Percentiles rank a stretch among this genome's conserved stretches.
Evolutionary conservation across 345 rosid genomes (phyloP).

Genomic region (Dipteronia sinensis): DNA sequence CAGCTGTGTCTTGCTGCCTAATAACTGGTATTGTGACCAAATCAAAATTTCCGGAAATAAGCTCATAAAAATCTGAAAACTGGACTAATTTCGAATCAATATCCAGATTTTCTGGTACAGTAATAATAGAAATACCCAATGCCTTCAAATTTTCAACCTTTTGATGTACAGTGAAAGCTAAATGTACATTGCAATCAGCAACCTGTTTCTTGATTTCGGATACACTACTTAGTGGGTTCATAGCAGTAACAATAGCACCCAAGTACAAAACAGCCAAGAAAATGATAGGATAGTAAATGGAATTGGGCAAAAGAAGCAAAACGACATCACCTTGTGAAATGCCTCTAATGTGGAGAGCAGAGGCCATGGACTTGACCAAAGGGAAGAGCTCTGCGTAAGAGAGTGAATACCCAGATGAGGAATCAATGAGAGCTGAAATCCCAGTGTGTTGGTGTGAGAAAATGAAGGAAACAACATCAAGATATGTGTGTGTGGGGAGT

Average conservation of each 20-base stretch:
- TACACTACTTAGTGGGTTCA: constrained; percentile 58
- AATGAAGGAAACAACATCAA: constrained; percentile 64
- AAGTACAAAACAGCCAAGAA: constrained; percentile 58
- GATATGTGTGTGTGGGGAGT: constrained; percentile 55
- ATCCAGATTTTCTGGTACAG: constrained; percentile 52
- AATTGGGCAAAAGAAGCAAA: constrained; percentile 68
- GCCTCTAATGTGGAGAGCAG: constrained; percentile 55
- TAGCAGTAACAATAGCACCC: constrained; percentile 69
- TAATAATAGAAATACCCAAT: constrained; percentile 38
- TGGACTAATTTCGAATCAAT: constrained; percentile 22
- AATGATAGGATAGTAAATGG: constrained; percentile 59
- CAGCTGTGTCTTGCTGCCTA: constrained; percentile 77
- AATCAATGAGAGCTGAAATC: constrained; percentile 56
- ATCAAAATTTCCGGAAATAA: constrained; percentile 33
- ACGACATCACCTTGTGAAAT: constrained; percentile 67
- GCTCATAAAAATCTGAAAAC: constrained; percentile 39
- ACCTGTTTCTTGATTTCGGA: constrained; percentile 53
- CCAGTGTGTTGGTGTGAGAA: constrained; percentile 56
- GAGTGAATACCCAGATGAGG: constrained; percentile 59
- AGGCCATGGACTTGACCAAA: constrained; percentile 57
- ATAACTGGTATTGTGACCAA: constrained; percentile 37
- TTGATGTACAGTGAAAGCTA: constrained; percentile 50
- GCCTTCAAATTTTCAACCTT: constrained; percentile 37
- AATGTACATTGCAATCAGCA: constrained; percentile 39
- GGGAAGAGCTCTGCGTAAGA: constrained; percentile 49